Base-by-base conservation (phyloP, 1,139 yeast species). In the Yamadazyma mexicana region DNA sequence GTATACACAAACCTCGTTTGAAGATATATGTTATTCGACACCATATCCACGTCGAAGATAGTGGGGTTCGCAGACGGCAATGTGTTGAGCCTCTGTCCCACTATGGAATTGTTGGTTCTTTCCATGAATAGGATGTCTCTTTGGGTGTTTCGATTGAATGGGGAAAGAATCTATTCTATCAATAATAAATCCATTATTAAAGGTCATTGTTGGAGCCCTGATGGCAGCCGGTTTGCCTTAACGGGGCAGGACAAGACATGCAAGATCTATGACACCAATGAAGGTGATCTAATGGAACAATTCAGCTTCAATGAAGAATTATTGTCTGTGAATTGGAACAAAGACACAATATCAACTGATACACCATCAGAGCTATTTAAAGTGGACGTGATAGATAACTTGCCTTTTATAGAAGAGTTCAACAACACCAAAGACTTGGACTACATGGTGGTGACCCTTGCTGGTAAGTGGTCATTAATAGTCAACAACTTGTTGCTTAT, bases 101-200 rank as follows among this genome's bases (percentile, higher is more conserved):
- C 72, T 9, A 72, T 79, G 66, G 79, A 78, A 48, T 59, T 80
- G 32, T 51, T 80, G 29, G 73, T 79, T 17, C 59, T 78, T 4
- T 66, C 76, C 34, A 71, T 72, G 64, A 69, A 73, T 37, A 67
- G 64, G 35, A 70, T 63, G 42, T 69, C 80, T 8, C 65, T 79
- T 16, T 68, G 77, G 71, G 73, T 79, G 12, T 77, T 73, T 44
- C 62, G 86, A 33, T 58, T 74, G 35, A 76, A 75, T 45, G 85
- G 84, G 0, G 79, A 76, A 45, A 54, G 78, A 37, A 77, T 79
- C 5, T 79, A 79, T 66, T 64, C 75, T 29, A 61, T 73, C 34
- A 72, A 63, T 52, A 62, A 64, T 47, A 60, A 62, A 41, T 50
- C 73, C 22, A 49, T 54, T 3, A 69, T 71, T 12, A 55, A 60